Evolutionary conservation across 441 rosid genomes (phyloP), one percentile per base, ranked within the genome.

Genomic region (Aleurites moluccanus): DNA sequence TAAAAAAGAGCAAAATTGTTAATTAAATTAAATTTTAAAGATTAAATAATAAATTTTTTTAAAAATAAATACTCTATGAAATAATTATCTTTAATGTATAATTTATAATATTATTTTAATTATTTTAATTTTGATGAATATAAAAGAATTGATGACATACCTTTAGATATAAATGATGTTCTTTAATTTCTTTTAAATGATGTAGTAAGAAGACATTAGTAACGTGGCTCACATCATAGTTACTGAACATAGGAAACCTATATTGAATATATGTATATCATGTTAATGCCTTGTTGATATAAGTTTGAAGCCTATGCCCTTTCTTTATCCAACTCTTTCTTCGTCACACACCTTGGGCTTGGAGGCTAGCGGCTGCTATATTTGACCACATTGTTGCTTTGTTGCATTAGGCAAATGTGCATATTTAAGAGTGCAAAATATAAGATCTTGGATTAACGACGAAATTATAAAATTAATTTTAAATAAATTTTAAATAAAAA

Each of bases 211-310:
- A 74, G 81, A 81, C 82, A 83, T 0, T 10, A 28, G 75, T 56
- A 38, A 67, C 80, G 82, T 83, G 87, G 87, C 81, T 81, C 80
- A 78, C 85, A 75, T 83, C 84, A 73, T 60, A 59, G 8, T 76
- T 38, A 52, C 73, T 59, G 69, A 73, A 63, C 73, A 61, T 72
- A 65, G 82, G 76, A 77, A 74, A 64, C 77, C 75, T 63, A 70
- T 73, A 45, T 45, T 45, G 49, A 10, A 1, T 16, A 45, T 45
- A n/a, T n/a, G n/a, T n/a, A 38, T 38, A 38, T 38, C 0, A 38
- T 38, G 40, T 38, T 38, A 38, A 38, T 38, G 40, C 40, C 40
- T 0, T 1, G 6, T 68, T 57, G 55, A 35, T 67, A 80, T 64
- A n/a, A 57, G n/a, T 76, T 78, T 74, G 80, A 77, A 71, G 74